Conservation (phyloP, 2,329 filamentous ascomycete genomes). For the Colletotrichum zoysiae region DNA sequence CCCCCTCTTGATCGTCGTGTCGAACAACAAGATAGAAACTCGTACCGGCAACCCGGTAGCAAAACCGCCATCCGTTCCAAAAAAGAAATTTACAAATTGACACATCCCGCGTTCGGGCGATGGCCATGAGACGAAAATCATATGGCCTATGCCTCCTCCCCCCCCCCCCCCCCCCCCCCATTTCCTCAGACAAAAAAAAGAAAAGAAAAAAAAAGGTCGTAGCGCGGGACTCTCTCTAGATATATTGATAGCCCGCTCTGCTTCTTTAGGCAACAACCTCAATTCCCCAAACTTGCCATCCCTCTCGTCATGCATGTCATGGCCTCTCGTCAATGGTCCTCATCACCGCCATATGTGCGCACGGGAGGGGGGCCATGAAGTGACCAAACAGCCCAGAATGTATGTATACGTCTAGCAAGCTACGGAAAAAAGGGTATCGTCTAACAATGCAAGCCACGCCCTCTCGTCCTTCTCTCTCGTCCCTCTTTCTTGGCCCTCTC, state of each 20-base stretch:
- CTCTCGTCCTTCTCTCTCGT: background rate
- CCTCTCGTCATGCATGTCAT: background rate
- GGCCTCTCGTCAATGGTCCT: too few relatives aligned
- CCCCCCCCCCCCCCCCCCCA: too few relatives aligned
- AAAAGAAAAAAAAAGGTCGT: too few relatives aligned
- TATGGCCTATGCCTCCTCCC: too few relatives aligned
- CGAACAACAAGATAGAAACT: background rate
- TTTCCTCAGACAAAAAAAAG: background rate
- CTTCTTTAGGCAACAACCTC: background rate
- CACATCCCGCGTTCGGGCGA: background rate
- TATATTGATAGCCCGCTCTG: background rate
- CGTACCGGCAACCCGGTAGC: background rate
- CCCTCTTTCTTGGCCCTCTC: background rate
- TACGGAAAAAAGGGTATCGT: conserved; percentile 24
- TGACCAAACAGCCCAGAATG: background rate
- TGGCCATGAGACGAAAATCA: background rate
- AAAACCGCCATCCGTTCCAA: background rate
- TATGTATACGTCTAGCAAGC: background rate
- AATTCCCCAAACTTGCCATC: background rate
- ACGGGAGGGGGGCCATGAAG: background rate
- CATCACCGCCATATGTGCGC: too few relatives aligned
- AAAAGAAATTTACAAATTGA: background rate
- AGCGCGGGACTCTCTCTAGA: background rate
- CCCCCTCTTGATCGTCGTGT: too few relatives aligned
- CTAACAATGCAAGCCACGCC: conserved; percentile 22